Conservation (phyloP, 2,329 filamentous ascomycete species). For the Hypoxylon sp. region DNA sequence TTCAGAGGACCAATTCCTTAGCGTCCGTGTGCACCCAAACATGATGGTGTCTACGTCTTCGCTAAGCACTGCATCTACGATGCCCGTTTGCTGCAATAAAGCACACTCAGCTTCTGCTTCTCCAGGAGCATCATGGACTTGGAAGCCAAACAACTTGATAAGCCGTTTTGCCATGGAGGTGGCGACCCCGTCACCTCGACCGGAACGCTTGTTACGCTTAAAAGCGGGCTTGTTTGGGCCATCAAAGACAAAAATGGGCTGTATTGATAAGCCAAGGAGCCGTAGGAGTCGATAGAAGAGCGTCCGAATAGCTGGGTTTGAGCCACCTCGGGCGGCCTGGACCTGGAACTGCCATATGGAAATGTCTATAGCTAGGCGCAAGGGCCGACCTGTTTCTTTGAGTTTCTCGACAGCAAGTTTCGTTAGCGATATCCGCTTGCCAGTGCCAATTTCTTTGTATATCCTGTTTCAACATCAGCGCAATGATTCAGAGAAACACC, state of each 20-base stretch:
- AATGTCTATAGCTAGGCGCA: slow-evolving; percentile 92
- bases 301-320: slow-evolving; percentile 90
- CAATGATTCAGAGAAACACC: neutral
- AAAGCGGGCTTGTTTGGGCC: slow-evolving; percentile 86
- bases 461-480: slow-evolving; percentile 71
- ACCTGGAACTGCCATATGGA: slow-evolving; percentile 98
- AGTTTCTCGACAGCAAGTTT: slow-evolving; percentile 86
- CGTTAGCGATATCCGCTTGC: slow-evolving; percentile 83
- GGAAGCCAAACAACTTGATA: slow-evolving; percentile 87
- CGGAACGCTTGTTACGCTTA: slow-evolving; percentile 86
- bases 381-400: slow-evolving; percentile 76
- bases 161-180: slow-evolving; percentile 85
- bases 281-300: slow-evolving; percentile 92
- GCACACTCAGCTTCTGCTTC: slow-evolving; percentile 98
- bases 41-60: slow-evolving; percentile 98
- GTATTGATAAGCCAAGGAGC: slow-evolving; percentile 81
- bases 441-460: slow-evolving; percentile 88
- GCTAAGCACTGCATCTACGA: slow-evolving; percentile 94
- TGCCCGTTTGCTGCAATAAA: slow-evolving; percentile 81
- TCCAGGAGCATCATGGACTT: slow-evolving; percentile 87
- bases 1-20: slow-evolving; percentile 88
- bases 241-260: slow-evolving; percentile 92
- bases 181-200: slow-evolving; percentile 75
- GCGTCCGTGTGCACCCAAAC: slow-evolving; percentile 87
- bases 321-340: slow-evolving; percentile 86